A percentile compares a stretch with the other conserved stretches of the same genome.
These are phyloP conservation scores for Eucalyptus shirleyi DNA, from an alignment of 345 rosid species.

Conservation along the genomic window DNA sequence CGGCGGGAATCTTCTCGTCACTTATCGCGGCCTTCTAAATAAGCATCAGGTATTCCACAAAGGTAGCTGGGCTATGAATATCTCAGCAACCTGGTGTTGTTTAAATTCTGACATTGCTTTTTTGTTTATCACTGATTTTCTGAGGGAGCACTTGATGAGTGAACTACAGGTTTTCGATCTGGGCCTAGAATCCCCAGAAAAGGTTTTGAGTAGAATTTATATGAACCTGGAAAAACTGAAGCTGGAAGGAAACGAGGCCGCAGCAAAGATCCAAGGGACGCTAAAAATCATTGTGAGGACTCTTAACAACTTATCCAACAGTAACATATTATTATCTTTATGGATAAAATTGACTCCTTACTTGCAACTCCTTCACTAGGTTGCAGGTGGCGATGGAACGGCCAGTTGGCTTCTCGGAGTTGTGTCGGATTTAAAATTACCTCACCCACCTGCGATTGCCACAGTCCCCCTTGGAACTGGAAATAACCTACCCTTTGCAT, in stretches of 20 bases:
- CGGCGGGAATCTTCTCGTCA: slow-evolving; percentile 39
- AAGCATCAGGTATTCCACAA: slow-evolving; percentile 29
- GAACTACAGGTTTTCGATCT: slow-evolving; percentile 43
- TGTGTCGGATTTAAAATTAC: slow-evolving; percentile 58
- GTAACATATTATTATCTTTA: not conserved
- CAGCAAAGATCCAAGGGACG: slow-evolving; percentile 26
- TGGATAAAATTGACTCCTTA: not conserved
- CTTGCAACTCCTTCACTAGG: slow-evolving; percentile 10
- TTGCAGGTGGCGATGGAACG: slow-evolving; percentile 79
- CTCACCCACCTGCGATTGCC: slow-evolving; percentile 53
- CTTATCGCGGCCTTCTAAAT: slow-evolving; percentile 42
- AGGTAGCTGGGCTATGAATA: not conserved
- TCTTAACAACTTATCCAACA: not conserved
- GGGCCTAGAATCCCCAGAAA: slow-evolving; percentile 37
- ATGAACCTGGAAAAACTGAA: slow-evolving; percentile 21
- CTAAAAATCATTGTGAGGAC: slow-evolving; percentile 40
- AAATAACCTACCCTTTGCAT: slow-evolving; percentile 63
- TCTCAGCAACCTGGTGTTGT: not conserved
- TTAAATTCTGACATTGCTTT: not conserved
- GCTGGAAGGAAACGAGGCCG: slow-evolving; percentile 18
- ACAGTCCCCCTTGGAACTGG: slow-evolving; percentile 74
- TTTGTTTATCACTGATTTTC: not conserved
- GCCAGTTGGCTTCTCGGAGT: slow-evolving; percentile 77
- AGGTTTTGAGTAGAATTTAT: slow-evolving; percentile 31
- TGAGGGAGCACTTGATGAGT: not conserved